phyloP scores from a whole-genome alignment of 345 rosid genomes.

The Gossypium arboreum region DNA sequence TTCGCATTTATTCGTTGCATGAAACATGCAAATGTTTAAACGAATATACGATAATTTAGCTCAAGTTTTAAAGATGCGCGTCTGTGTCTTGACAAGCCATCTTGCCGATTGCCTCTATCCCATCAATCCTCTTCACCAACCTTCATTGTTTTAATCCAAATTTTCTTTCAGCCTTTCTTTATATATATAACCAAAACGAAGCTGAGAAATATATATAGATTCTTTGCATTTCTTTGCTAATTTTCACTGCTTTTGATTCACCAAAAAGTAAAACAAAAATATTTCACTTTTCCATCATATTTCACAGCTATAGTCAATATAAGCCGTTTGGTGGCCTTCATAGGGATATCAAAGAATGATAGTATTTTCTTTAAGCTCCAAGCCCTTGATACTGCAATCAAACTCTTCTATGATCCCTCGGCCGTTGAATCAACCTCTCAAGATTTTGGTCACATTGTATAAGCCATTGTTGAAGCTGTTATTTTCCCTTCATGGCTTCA shows the following conservation, averaged over 20 bases:
- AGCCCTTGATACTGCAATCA: conserved; percentile 14
- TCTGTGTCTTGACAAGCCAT: conserved; percentile 83
- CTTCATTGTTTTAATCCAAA: no score
- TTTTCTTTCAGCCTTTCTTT: no score
- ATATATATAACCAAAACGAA: no score
- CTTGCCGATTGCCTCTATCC: conserved; percentile 74
- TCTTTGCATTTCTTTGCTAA: neutral
- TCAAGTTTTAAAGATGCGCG: conserved; percentile 66
- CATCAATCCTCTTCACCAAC: conserved; percentile 47
- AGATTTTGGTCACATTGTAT: conserved; percentile 66
- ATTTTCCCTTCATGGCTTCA: conserved; percentile 42
- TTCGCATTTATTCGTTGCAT: neutral
- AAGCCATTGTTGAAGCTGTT: conserved; percentile 50
- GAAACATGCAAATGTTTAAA: neutral
- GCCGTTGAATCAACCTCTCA: conserved; percentile 42
- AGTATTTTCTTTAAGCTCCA: conserved; percentile 16
- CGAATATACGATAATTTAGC: neutral
- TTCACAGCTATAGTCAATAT: conserved; percentile 29
- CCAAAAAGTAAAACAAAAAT: conserved; percentile 14
- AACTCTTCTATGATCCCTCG: conserved; percentile 39
- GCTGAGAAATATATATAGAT: no score
- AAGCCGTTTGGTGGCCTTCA: conserved; percentile 22
- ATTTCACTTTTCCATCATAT: conserved; percentile 26
- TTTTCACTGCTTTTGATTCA: neutral
- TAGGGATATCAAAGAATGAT: conserved; percentile 25